Evolutionary conservation across 179 eudicot genomes (phyloP), one percentile per base, ranked within the genome.

Genomic region (Kewa caespitosa): DNA sequence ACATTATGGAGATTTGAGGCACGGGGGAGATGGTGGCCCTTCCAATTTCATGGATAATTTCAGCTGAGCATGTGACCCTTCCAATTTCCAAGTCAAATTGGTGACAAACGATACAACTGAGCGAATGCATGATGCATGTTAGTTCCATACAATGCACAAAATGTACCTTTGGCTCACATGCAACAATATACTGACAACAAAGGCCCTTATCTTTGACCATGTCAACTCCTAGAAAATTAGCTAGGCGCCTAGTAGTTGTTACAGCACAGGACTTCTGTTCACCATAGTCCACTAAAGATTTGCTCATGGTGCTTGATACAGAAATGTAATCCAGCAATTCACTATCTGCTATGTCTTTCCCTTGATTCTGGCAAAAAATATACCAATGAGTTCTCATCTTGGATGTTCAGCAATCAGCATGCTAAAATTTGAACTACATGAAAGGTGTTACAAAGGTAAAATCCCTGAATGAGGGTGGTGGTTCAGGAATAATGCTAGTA

Each of bases 131-230:
- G 30, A 38, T 30, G 1, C n/a, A 57, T 28, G 71, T 63, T 73
- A 60, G 17, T 38, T 27, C 72, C 54, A 32, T 38, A 22, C 7
- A 64, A 66, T 23, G 62, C 55, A 70, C 38, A 72, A 70, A 75
- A 30, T 66, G 43, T 83, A 93, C 99, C 97, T 90, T 93, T 42
- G 99, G 99, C 84, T 95, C 99, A 74, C 95, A 90, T 54, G 99
- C 99, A 82, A 95, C 97, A 8, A 95, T 75, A 81, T 95, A 95
- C 82, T 91, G 99, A 74, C 99, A 95, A 71, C 77, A 95, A 54
- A 95, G 88, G 59, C 99, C 99, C 84, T 95, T 95, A 85, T 95
- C 99, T 87, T 93, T 95, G 66, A 93, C 99, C 99, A 95, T 95
- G 30, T 95, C 81, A 83, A 91, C 97, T 83, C 99, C 99, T 73